phyloP scores from a whole-genome alignment of 208 protist species.

The Acanthamoeba divionensis region DNA sequence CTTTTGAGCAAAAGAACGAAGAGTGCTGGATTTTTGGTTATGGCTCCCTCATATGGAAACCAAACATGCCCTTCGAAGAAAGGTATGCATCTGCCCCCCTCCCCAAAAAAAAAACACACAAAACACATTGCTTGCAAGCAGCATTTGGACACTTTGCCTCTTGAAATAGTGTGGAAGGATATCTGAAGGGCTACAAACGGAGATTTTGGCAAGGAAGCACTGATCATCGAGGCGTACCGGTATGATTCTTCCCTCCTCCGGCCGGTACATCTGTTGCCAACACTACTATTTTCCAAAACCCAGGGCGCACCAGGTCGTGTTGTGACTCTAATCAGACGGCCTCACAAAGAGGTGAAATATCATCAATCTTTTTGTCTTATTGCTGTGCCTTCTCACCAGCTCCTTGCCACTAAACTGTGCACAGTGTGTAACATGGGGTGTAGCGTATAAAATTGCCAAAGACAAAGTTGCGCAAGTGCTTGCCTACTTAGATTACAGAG shows the following conservation, averaged over 20 bases:
- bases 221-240: constrained; percentile 46
- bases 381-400: too few relatives aligned
- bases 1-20: too few relatives aligned
- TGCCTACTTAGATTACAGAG: constrained; percentile 13
- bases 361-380: too few relatives aligned
- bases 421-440: constrained; percentile 24
- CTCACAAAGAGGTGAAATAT: too few relatives aligned
- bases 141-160: background rate
- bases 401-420: background rate
- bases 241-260: background rate
- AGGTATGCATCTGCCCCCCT: background rate
- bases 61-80: constrained; percentile 5
- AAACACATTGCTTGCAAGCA: background rate
- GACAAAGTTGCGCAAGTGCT: background rate
- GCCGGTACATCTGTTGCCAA: background rate
- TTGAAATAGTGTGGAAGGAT: background rate
- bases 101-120: background rate
- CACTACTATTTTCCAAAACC: background rate
- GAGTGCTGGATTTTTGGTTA: constrained; percentile 51
- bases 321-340: constrained; percentile 11
- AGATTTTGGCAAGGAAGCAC: constrained; percentile 53
- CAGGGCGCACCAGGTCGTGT: constrained; percentile 48
- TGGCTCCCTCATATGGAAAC: constrained; percentile 1
- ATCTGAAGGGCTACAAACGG: constrained; percentile 27
- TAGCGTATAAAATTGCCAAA: background rate